Conservation (phyloP, 257 asterid species). For the Solanum bukasovii region DNA sequence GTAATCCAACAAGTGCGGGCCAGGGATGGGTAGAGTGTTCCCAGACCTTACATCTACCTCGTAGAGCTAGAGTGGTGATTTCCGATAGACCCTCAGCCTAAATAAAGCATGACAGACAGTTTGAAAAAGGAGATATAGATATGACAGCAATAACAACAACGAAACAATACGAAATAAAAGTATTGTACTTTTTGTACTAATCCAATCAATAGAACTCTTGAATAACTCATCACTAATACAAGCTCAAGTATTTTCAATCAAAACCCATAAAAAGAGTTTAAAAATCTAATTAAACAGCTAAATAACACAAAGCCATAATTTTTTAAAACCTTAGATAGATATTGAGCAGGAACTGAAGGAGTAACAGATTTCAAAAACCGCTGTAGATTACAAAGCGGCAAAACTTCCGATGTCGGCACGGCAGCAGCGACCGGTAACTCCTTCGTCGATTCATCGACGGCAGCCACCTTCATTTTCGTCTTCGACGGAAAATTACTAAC, state of each 20-base stretch:
- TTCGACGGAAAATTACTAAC: conserved; percentile 8
- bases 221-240: background rate
- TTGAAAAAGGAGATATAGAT: background rate
- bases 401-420: conserved; percentile 12
- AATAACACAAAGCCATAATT: background rate
- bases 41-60: background rate
- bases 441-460: conserved; percentile 23
- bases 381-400: conserved; percentile 52
- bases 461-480: conserved; percentile 2
- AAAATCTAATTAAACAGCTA: background rate
- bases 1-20: background rate
- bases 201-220: background rate
- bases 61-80: background rate
- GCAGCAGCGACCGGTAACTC: conserved; percentile 19
- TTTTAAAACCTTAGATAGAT: conserved; percentile 54
- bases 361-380: conserved; percentile 66
- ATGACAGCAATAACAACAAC: background rate
- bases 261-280: conserved; percentile 2
- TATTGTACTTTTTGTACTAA: background rate
- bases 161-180: background rate
- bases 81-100: background rate
- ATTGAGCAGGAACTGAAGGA: conserved; percentile 70
- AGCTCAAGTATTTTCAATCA: background rate
- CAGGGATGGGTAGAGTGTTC: background rate
- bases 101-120: background rate